These are phyloP conservation scores for Ophiostoma angusticollis DNA, from an alignment of 2,329 filamentous ascomycete species.

Conservation along the genomic window DNA sequence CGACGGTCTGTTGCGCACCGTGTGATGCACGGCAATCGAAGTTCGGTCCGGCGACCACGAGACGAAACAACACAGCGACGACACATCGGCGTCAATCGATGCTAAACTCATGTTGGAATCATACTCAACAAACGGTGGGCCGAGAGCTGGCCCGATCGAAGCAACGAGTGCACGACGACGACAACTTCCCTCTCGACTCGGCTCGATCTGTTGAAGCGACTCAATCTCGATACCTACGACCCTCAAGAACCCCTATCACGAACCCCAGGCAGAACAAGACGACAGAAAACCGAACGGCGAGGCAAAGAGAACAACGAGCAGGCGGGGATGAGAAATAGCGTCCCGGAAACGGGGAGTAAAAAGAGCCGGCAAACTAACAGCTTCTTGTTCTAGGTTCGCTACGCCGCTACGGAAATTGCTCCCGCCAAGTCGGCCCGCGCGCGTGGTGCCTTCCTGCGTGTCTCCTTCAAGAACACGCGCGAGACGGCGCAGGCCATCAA, in stretches of 20 bases:
- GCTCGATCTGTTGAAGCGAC: too few species aligned
- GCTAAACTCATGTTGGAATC: too few species aligned
- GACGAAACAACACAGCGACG: too few species aligned
- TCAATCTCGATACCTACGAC: not conserved
- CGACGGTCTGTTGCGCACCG: not conserved
- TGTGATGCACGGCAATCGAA: not conserved
- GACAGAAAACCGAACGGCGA: not conserved
- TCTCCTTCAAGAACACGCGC: conserved; percentile 99
- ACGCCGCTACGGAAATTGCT: conserved; percentile 82
- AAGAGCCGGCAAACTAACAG: conserved; percentile 7
- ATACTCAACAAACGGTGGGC: too few species aligned
- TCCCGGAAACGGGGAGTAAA: not conserved
- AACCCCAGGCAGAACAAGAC: not conserved
- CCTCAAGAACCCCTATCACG: too few species aligned
- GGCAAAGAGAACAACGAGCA: not conserved
- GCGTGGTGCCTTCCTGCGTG: conserved; percentile 96
- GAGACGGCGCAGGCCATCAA: conserved; percentile 99
- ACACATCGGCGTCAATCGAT: not conserved
- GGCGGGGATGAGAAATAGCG: not conserved
- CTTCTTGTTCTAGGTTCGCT: conserved; percentile 59
- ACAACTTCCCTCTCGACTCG: too few species aligned
- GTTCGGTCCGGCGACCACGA: too few species aligned
- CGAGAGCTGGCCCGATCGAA: too few species aligned
- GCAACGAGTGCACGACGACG: too few species aligned
- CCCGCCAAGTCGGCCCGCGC: conserved; percentile 90